phyloP scores from a whole-genome alignment of 345 rosid genomes.

The Psidium guajava region DNA sequence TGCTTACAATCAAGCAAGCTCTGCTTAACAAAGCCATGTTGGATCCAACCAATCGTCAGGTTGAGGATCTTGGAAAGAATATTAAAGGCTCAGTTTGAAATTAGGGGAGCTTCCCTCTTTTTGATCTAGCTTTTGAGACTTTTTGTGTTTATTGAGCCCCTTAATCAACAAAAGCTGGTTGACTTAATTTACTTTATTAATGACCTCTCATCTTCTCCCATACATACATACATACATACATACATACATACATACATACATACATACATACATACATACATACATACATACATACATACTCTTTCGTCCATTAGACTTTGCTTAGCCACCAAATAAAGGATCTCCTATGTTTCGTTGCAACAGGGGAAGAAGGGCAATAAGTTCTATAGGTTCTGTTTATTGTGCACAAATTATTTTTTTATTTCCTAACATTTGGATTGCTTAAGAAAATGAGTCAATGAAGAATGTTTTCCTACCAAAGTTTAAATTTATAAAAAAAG shows the following conservation, averaged over 20 bases:
- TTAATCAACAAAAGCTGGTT: neutral
- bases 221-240: no score
- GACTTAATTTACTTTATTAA: neutral
- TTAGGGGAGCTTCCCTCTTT: neutral
- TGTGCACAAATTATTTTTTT: no score
- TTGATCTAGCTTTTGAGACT: neutral
- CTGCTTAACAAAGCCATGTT: neutral
- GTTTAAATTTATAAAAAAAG: no score
- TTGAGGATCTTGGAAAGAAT: neutral
- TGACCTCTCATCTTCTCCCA: neutral
- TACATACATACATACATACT: no score
- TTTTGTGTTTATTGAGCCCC: neutral
- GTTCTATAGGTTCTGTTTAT: no score
- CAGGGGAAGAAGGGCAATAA: no score
- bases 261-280: no score
- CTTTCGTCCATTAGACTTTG: neutral
- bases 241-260: no score
- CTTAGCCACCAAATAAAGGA: neutral
- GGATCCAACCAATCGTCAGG: neutral
- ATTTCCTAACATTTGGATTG: no score
- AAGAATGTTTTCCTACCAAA: no score
- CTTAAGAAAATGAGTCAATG: no score
- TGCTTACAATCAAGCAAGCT: neutral
- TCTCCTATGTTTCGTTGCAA: neutral
- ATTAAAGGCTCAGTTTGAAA: neutral